A percentile compares a stretch with the other conserved stretches of the same genome.
These are phyloP conservation scores for Jatropha podagrica DNA, from an alignment of 441 rosid species.

Conservation along the genomic window DNA sequence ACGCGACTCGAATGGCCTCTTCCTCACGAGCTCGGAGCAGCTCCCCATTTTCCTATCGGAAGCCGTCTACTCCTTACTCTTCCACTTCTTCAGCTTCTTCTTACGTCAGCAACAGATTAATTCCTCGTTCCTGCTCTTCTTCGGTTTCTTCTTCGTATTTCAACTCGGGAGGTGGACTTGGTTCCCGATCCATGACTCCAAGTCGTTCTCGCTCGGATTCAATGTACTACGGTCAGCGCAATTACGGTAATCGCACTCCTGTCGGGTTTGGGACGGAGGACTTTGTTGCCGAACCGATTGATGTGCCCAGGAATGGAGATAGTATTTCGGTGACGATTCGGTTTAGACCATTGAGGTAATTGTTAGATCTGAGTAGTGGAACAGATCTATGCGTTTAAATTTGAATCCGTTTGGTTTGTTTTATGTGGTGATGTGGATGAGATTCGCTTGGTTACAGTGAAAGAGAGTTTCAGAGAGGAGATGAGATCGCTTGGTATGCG, in stretches of 20 bases:
- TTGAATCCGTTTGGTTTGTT: slow-evolving; percentile 13
- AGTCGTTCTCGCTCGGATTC: slow-evolving; percentile 65
- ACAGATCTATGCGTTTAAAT: slow-evolving; percentile 49
- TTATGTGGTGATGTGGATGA: slow-evolving; percentile 7
- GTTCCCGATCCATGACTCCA: slow-evolving; percentile 81
- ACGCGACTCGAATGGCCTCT: slow-evolving; percentile 59
- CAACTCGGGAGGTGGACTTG: slow-evolving; percentile 47
- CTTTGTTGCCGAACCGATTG: slow-evolving; percentile 63
- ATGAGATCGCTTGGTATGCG: slow-evolving; percentile 95
- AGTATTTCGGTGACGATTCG: slow-evolving; percentile 98
- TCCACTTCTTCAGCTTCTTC: slow-evolving; percentile 83
- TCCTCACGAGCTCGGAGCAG: slow-evolving; percentile 85
- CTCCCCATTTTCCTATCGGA: slow-evolving; percentile 79
- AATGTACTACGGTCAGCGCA: slow-evolving; percentile 35
- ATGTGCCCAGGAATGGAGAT: slow-evolving; percentile 64
- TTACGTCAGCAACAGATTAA: slow-evolving; percentile 51
- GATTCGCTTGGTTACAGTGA: slow-evolving; percentile 57
- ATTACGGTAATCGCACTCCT: slow-evolving; percentile 47
- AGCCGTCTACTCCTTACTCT: slow-evolving; percentile 73
- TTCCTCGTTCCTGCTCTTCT: slow-evolving; percentile 84
- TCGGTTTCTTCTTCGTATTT: slow-evolving; percentile 62
- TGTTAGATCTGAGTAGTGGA: slow-evolving; percentile 59
- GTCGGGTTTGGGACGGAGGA: slow-evolving; percentile 66
- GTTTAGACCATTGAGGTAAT: slow-evolving; percentile 90
- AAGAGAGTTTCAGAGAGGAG: slow-evolving; percentile 93